These are phyloP conservation scores for Debaryomycetaceae sp. DNA, from an alignment of 1,139 yeast species.

Conservation along the genomic window DNA sequence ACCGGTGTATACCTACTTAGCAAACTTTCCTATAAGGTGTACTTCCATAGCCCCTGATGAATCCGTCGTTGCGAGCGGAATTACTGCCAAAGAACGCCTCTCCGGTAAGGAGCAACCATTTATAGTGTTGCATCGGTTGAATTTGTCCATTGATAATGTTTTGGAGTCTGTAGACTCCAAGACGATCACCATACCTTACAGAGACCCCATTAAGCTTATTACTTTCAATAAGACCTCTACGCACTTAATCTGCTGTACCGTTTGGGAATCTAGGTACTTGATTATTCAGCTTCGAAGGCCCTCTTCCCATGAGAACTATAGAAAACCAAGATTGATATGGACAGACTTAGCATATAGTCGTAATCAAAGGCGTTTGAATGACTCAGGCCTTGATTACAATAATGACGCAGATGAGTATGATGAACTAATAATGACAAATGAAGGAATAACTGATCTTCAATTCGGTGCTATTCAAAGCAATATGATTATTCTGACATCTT, in stretches of 20 bases:
- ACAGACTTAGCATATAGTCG: constrained; percentile 25
- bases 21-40: constrained; percentile 77
- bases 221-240: constrained; percentile 69
- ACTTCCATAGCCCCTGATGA: constrained; percentile 67
- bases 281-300: constrained; percentile 60
- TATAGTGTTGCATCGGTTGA: constrained; percentile 59
- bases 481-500: constrained; percentile 34
- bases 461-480: constrained; percentile 44
- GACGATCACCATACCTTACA: constrained; percentile 77
- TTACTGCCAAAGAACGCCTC: constrained; percentile 71
- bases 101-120: constrained; percentile 78
- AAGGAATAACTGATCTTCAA: constrained; percentile 82
- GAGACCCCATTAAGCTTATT: constrained; percentile 76
- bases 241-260: constrained; percentile 78
- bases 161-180: constrained; percentile 50
- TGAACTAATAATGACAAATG: constrained; percentile 60
- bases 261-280: constrained; percentile 74
- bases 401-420: constrained; percentile 23
- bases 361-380: constrained; percentile 14
- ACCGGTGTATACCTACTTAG: constrained; percentile 64
- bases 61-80: constrained; percentile 70
- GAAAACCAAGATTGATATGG: constrained; percentile 62
- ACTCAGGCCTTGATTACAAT: constrained; percentile 9
- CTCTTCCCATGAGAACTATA: constrained; percentile 25
- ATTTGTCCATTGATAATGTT: constrained; percentile 12